Percentiles rank a stretch among this genome's conserved stretches.
Evolutionary conservation across 768 basidiomycete species (phyloP).

Genomic region (Fistulinella prunicolor): DNA sequence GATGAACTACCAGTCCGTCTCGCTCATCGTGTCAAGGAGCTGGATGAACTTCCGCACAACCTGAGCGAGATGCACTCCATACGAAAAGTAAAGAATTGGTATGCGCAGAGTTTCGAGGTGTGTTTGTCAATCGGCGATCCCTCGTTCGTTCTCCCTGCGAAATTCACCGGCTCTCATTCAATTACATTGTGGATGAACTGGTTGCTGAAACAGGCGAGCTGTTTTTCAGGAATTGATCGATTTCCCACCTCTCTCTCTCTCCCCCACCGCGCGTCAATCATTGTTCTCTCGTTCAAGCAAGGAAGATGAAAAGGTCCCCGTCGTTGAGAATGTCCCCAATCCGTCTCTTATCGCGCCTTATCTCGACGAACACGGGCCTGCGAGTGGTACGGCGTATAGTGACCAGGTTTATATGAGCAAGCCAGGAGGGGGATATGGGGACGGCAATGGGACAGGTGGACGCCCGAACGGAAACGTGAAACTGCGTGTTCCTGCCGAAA

Average conservation of each 20-base stretch:
- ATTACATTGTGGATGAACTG: background rate
- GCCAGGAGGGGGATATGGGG: slow-evolving; percentile 7
- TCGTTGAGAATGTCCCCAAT: slow-evolving; percentile 80
- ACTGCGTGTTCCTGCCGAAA: slow-evolving; percentile 79
- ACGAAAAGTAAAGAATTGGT: slow-evolving; percentile 96
- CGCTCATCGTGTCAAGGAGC: slow-evolving; percentile 93
- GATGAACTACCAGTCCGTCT: slow-evolving; percentile 95
- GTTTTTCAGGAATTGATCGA: slow-evolving; percentile 75
- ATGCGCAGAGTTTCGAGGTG: slow-evolving; percentile 97
- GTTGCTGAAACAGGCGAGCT: slow-evolving; percentile 1
- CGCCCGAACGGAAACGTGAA: slow-evolving; percentile 56
- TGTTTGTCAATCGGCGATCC: slow-evolving; percentile 17
- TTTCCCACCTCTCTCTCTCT: slow-evolving; percentile 76
- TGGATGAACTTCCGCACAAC: slow-evolving; percentile 91
- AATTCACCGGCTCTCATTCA: too few species aligned
- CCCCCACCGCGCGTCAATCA: slow-evolving; percentile 64
- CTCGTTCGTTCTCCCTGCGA: too few species aligned
- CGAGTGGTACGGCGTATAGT: slow-evolving; percentile 8
- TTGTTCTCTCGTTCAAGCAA: slow-evolving; percentile 47
- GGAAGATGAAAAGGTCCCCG: slow-evolving; percentile 30
- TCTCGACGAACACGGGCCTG: slow-evolving; percentile 32
- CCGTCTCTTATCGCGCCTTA: slow-evolving; percentile 52
- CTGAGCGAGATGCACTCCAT: slow-evolving; percentile 90
- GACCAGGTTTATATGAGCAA: slow-evolving; percentile 3
- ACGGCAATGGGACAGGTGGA: slow-evolving; percentile 22